These are phyloP conservation scores for Flaveria linearis DNA, from an alignment of 129 eudicot species.

Conservation along the genomic window DNA sequence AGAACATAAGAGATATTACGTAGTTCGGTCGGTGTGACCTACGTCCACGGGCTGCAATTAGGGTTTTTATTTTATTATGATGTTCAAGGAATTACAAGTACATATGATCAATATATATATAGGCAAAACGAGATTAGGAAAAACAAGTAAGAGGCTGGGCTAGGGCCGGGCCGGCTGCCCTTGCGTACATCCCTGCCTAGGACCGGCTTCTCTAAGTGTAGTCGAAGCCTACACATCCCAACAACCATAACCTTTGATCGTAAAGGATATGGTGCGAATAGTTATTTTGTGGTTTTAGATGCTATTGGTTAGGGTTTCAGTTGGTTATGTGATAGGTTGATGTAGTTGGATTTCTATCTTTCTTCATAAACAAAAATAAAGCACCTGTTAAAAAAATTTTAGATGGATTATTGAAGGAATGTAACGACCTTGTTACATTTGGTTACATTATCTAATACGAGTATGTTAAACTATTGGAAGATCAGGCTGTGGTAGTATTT, in stretches of 20 bases:
- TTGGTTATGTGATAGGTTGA: background rate
- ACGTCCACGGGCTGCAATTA: too few relatives aligned
- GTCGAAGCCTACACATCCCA: too few relatives aligned
- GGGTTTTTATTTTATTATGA: too few relatives aligned
- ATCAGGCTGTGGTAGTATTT: background rate
- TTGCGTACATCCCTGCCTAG: too few relatives aligned
- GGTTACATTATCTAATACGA: background rate
- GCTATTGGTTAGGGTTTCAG: background rate
- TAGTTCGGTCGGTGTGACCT: too few relatives aligned
- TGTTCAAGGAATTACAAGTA: too few relatives aligned
- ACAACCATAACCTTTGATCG: background rate
- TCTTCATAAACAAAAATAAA: background rate
- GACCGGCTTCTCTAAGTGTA: too few relatives aligned
- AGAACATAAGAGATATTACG: too few relatives aligned
- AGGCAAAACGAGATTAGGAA: too few relatives aligned
- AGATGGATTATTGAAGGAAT: background rate
- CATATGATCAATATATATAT: too few relatives aligned
- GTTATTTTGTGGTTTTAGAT: background rate
- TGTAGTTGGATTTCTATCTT: background rate
- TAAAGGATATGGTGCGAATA: background rate
- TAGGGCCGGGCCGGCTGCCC: too few relatives aligned
- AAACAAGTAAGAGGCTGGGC: too few relatives aligned
- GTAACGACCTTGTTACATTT: background rate
- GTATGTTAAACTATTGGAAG: background rate
- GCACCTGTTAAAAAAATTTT: background rate